Percentiles rank a stretch among this genome's conserved stretches.
These are phyloP conservation scores for Bacidia gigantensis DNA, from an alignment of 495 filamentous ascomycete genomes.

Conservation along the genomic window DNA sequence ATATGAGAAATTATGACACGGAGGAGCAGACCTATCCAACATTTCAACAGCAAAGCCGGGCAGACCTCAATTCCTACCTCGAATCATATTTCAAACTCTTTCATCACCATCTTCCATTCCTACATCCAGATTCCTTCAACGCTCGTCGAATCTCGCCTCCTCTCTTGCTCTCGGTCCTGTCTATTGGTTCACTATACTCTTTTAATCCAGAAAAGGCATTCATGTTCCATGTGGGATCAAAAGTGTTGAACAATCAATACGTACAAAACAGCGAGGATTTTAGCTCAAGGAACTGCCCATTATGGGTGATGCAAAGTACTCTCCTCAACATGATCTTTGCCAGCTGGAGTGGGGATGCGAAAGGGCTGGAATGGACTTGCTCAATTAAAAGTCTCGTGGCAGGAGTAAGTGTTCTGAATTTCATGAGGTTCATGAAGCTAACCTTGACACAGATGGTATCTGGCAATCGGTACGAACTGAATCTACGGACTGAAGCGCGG, in stretches of 20 bases:
- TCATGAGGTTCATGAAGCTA: not conserved
- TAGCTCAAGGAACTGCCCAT: slow-evolving; percentile 91
- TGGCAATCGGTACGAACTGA: slow-evolving; percentile 90
- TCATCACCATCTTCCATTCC: slow-evolving; percentile 91
- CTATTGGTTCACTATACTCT: slow-evolving; percentile 90
- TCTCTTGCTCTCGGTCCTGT: slow-evolving; percentile 78
- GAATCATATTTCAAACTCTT: slow-evolving; percentile 95
- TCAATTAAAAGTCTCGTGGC: slow-evolving; percentile 95
- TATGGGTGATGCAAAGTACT: slow-evolving; percentile 96
- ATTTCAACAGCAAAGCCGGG: slow-evolving; percentile 71
- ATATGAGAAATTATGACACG: slow-evolving; percentile 64
- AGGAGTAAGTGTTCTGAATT: slow-evolving; percentile 41
- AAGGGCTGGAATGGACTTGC: slow-evolving; percentile 95
- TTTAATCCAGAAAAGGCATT: slow-evolving; percentile 95
- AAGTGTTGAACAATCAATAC: slow-evolving; percentile 92
- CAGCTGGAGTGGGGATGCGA: slow-evolving; percentile 96
- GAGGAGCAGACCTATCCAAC: slow-evolving; percentile 74
- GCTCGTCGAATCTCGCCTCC: slow-evolving; percentile 65
- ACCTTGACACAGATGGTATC: slow-evolving; percentile 63
- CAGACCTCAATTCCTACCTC: slow-evolving; percentile 74
- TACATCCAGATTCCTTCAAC: slow-evolving; percentile 85
- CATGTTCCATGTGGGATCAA: slow-evolving; percentile 94
- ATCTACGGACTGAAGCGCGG: slow-evolving; percentile 78
- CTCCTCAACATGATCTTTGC: slow-evolving; percentile 98
- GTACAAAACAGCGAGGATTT: slow-evolving; percentile 97